Evolutionary conservation across 2,329 filamentous ascomycete genomes (phyloP).

Genomic region (Endoconidiophora polonica): DNA sequence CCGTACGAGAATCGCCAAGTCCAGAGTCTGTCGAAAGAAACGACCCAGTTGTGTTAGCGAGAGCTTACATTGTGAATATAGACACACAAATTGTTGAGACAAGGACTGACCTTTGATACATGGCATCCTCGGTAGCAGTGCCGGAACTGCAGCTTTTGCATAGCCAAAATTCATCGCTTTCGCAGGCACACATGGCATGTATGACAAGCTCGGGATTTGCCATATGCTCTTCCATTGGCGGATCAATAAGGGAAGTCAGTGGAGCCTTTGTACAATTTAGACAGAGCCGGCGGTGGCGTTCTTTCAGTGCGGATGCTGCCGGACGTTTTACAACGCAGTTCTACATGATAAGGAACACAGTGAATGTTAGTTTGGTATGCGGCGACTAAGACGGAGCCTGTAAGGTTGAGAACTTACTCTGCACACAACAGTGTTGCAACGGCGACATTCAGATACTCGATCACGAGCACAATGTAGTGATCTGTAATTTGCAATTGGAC

Average conservation of each 20-base stretch:
- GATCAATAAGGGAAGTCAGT: slow-evolving; percentile 36
- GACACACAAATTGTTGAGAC: neutral
- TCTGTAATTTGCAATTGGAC: slow-evolving; percentile 46
- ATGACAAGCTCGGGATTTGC: slow-evolving; percentile 40
- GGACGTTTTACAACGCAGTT: slow-evolving; percentile 84
- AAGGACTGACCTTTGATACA: slow-evolving; percentile 39
- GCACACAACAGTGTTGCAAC: slow-evolving; percentile 63
- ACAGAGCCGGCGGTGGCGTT: slow-evolving; percentile 70
- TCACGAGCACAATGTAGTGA: slow-evolving; percentile 53
- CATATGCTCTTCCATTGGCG: slow-evolving; percentile 27
- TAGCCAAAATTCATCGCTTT: slow-evolving; percentile 53
- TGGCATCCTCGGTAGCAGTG: slow-evolving; percentile 42
- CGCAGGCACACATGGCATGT: slow-evolving; percentile 35
- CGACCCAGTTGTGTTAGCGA: neutral
- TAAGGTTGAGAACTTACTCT: slow-evolving; percentile 40
- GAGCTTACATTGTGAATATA: neutral
- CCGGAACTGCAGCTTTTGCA: slow-evolving; percentile 69
- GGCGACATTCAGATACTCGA: slow-evolving; percentile 67
- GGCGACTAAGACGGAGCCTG: neutral
- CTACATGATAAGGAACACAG: slow-evolving; percentile 26
- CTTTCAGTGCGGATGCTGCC: slow-evolving; percentile 45
- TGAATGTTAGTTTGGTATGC: neutral
- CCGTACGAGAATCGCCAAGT: slow-evolving; percentile 77
- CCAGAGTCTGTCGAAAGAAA: slow-evolving; percentile 47
- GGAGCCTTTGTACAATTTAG: slow-evolving; percentile 57